phyloP scores from a whole-genome alignment of 495 filamentous ascomycete genomes.

The Cladorrhinum samala region DNA sequence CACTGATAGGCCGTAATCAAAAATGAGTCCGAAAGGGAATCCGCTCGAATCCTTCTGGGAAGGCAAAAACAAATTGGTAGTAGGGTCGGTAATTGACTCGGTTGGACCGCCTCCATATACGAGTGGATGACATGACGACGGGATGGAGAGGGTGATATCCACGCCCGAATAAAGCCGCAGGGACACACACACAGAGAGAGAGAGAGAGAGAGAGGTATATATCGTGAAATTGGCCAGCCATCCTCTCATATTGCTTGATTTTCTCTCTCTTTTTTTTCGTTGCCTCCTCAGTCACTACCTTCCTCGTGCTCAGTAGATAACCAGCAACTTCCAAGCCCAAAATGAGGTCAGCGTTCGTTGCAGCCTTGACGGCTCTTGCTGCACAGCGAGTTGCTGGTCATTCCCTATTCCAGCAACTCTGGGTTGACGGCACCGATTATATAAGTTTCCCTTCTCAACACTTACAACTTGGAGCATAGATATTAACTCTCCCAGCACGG shows the following conservation, averaged over 20 bases:
- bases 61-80: neutral
- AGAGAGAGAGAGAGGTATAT: constrained; percentile 5
- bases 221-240: constrained; percentile 1
- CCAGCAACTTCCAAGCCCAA: neutral
- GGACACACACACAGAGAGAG: too few species aligned
- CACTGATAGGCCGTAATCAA: neutral
- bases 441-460: constrained; percentile 29
- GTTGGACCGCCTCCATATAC: neutral
- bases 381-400: constrained; percentile 36
- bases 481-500: constrained; percentile 28
- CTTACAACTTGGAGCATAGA: neutral
- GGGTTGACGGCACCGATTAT: constrained; percentile 46
- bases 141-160: neutral
- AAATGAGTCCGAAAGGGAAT: too few species aligned
- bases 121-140: constrained; percentile 4
- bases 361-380: constrained; percentile 25
- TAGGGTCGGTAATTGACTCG: constrained; percentile 10
- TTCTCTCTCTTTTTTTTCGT: neutral
- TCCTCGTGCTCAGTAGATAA: too few species aligned
- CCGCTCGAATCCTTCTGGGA: too few species aligned
- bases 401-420: constrained; percentile 47
- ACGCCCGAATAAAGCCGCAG: neutral
- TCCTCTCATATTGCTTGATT: neutral
- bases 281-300: neutral
- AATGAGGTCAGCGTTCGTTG: constrained; percentile 38